Base-by-base conservation (phyloP, 2,329 filamentous ascomycete species). In the Penicillium oxalicum region DNA sequence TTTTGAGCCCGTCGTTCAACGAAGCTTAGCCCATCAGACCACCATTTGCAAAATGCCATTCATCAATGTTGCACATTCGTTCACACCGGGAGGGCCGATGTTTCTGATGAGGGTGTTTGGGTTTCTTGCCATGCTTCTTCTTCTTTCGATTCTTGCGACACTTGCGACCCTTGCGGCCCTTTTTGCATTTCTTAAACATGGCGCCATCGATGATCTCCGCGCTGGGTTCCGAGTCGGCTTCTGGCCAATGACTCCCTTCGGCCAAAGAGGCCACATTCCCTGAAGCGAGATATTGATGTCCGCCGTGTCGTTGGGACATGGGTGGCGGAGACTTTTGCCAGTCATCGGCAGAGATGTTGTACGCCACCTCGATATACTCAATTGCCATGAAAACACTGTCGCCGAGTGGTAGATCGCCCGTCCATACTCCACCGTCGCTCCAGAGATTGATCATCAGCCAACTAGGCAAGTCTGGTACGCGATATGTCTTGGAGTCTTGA, bases 341-440 rank as follows among this genome's bases (percentile, higher is more conserved):
- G 9, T 42, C 36, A 46, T 51, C 52, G 5, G 55, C 54, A 24
- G 65, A 66, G 8, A 60, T 47, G 44, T 74, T 74, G 50, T 69
- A 73, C 4, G 62, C 63, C 39, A 72, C 47, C 49, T 74, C 68
- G 39, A 74, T 68, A 61, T 68, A 73, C 46, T 73, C 69, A 12
- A 73, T 64, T 0, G 63, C 70, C 53, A 72, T 56, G 35, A 61
- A 62, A 3, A 70, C 67, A 45, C 61, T 65, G 9, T 66, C 60
- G 0, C 68, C 68, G 1, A 70, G 49, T 1, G 47, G 54, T 63
- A 74, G 64, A 47, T 71, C 70, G 2, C 70, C 70, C 0, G 69
- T 69, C 70, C 71, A 74, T 3, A 57, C 18, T 0, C 69, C 68
- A 0, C 71, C 71, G 50, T 73, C 65, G 45, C 69, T 73, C 71